Evolutionary conservation across 495 filamentous ascomycete genomes (phyloP).

Genomic region (Aspergillus steynii): DNA sequence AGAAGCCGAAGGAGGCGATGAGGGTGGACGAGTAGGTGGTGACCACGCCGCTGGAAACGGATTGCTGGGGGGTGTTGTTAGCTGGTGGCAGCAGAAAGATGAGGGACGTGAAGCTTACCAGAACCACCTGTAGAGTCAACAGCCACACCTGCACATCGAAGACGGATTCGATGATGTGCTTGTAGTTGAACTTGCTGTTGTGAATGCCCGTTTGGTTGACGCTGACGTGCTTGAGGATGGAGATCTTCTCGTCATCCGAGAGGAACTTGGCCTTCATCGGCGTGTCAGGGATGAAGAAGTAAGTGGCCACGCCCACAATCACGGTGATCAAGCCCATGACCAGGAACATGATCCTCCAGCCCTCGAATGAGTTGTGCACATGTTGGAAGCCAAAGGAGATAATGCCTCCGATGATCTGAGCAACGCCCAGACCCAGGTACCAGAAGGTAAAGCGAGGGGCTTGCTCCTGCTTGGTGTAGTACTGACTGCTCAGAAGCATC

Average conservation of each 20-base stretch:
- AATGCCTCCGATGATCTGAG: constrained; percentile 62
- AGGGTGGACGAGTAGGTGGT: constrained; percentile 51
- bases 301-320: constrained; percentile 48
- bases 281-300: constrained; percentile 52
- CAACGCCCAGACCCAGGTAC: constrained; percentile 64
- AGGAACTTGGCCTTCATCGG: constrained; percentile 55
- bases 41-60: constrained; percentile 52
- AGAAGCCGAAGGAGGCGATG: constrained; percentile 48
- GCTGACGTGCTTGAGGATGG: constrained; percentile 27
- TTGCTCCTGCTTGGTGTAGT: constrained; percentile 65
- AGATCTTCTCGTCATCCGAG: constrained; percentile 46
- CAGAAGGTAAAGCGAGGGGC: constrained; percentile 62
- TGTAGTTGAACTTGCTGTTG: constrained; percentile 38
- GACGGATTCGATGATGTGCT: constrained; percentile 38
- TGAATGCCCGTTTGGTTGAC: constrained; percentile 57
- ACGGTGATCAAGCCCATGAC: constrained; percentile 60
- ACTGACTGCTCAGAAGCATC: constrained; percentile 50
- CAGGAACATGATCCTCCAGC: constrained; percentile 67
- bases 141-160: constrained; percentile 43
- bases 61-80: neutral
- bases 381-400: constrained; percentile 65
- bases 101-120: constrained; percentile 25
- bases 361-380: constrained; percentile 42
- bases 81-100: neutral
- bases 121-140: constrained; percentile 43